Evolutionary conservation across 495 filamentous ascomycete genomes (phyloP), one percentile per base, ranked within the genome.

Genomic region (Trichoderma erinaceum): DNA sequence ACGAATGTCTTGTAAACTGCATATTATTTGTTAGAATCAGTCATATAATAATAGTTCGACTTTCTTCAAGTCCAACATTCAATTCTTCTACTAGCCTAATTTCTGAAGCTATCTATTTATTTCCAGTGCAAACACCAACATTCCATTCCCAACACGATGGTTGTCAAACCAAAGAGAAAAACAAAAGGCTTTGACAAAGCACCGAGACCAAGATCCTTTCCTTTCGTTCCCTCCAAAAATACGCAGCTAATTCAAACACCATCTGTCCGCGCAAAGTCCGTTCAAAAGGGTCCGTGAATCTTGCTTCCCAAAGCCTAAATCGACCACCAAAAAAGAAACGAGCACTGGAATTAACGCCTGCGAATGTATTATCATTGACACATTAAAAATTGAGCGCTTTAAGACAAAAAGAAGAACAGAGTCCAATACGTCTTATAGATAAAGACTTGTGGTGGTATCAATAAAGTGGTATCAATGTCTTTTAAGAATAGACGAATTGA

Each of bases 401-500:
- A 38, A 38, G 7, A 35, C 3, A 52, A 52, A 5, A 1, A 23
- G 18, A 52, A 61, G 15, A 29, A 10, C 3, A 58, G 8, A 5
- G 13, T 29, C 25, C 21, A 61, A 32, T 61, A 25, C 12, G 56
- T 61, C 25, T 61, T 23, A 61, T 27, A 38, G 35, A 0, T 4
- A 38, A 25, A 32, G 27, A n/a, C 25, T 12, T 23, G 56, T 61
- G 4, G 12, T 61, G 23, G 10, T 12, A 61, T 13, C 12, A 12
- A 21, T 29, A 27, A 61, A 61, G 4, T 5, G 56, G 25, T 21
- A 61, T 1, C 56, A 29, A 10, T 61, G 56, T 6, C 27, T 32
- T 21, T 61, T 16, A 61, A 61, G 43, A 23, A 66, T 32, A 66
- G 43, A 43, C 43, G 44, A 66, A 66, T 0, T 43, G 65, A 5